Percentiles rank a stretch among this genome's conserved stretches.
phyloP scores from a whole-genome alignment of 1,139 yeast species.

The Scheffersomyces parashehatae region DNA sequence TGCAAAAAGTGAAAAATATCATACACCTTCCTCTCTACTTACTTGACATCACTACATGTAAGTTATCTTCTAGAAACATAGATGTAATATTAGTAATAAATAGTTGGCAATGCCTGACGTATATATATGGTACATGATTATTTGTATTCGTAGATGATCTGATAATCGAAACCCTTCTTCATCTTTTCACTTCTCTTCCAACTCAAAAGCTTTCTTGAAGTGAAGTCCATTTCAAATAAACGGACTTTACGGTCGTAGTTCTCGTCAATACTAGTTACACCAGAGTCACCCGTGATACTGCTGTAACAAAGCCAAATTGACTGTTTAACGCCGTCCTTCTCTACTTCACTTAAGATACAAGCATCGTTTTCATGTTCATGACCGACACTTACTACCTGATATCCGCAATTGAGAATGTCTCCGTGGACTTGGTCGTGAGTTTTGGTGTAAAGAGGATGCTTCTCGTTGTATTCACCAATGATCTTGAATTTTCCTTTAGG shows the following conservation, averaged over 20 bases:
- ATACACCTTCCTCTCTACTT: no score
- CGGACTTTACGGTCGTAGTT: conserved; percentile 35
- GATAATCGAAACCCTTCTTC: conserved; percentile 34
- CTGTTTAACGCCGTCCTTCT: conserved; percentile 12
- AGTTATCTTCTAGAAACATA: no score
- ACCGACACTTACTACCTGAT: conserved; percentile 51
- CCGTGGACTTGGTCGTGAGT: conserved; percentile 36
- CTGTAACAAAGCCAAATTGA: conserved; percentile 44
- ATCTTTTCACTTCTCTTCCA: conserved; percentile 40
- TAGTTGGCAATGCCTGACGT: no score
- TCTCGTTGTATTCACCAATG: conserved; percentile 51
- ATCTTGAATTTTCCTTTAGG: conserved; percentile 50
- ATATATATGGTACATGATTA: background rate
- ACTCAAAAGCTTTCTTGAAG: conserved; percentile 27
- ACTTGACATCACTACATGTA: no score
- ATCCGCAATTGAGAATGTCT: conserved; percentile 39
- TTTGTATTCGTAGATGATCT: conserved; percentile 24
- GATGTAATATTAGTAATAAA: no score
- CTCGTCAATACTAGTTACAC: conserved; percentile 24
- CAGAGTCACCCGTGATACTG: conserved; percentile 42
- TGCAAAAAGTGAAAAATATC: no score
- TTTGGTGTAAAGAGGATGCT: conserved; percentile 35
- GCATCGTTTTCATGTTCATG: conserved; percentile 60
- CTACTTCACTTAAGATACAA: conserved; percentile 29
- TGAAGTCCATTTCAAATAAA: conserved; percentile 36